Base-by-base conservation (phyloP, 2,329 filamentous ascomycete genomes). In the Plectosphaerella sp. region DNA sequence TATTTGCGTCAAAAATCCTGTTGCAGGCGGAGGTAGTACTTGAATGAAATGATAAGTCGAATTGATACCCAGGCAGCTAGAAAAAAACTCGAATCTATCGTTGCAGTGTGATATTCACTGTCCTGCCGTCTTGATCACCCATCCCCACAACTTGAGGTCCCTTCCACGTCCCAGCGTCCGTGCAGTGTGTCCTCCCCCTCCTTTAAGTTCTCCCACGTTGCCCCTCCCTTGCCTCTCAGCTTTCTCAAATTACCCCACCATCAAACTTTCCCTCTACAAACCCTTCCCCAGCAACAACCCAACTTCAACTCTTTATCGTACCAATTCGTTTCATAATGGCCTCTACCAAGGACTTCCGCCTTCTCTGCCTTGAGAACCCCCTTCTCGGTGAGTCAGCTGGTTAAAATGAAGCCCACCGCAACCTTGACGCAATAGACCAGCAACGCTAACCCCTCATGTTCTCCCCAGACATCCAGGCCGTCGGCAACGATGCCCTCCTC, bases 351-450 rank as follows among this genome's bases (percentile, higher is more conserved):
- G 87, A 91, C 73, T 97, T 88, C 77, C 80, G 89, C 72, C 88
- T 99, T 65, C 82, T 97, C 67, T 94, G 88, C 74, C 77, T 99
- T 65, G 94, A 97, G 87, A 99, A 99, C 75, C 94, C 94, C 72
- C 86, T 99, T 64, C 88, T 99, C 65, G 93, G 89, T 92, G 76
- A 62, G 80, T 73, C 16, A 6, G 45, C 18, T 15, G 16, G 24
- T 33, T 33, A 12, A 12, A 33, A 9, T 3, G 11, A 9, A 7
- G 28, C 28, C 2, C 28, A 10, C 45, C 49, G 11, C 22, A 4
- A 12, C 15, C 15, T 18, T 41, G 49, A 24, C 20, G n/a, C 48
- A 43, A 42, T 3, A 22, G 22, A n/a, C 25, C 5, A 28, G 5
- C 25, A 9, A 5, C 25, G 25, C 16, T 47, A 48, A 52, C 47